Evolutionary conservation across 2,329 filamentous ascomycete genomes (phyloP), one percentile per base, ranked within the genome.

Genomic region (Anisogramma anomala): DNA sequence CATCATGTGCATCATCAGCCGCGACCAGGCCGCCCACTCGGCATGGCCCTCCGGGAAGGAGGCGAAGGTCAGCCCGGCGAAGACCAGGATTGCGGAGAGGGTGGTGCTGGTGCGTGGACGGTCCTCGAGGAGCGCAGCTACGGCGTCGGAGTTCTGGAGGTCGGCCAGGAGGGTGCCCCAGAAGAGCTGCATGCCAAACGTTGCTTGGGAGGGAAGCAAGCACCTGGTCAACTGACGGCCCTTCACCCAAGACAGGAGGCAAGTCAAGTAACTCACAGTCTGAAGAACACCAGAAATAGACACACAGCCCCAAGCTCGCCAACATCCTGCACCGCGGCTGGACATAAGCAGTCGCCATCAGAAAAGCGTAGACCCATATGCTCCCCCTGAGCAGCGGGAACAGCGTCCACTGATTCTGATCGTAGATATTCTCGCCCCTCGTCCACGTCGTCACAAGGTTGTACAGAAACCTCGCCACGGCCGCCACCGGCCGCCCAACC

Each of bases 91-190:
- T 28, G 62, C 61, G 13, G 72, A 67, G 9, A 78, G 53, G 27
- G 68, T 13, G 37, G 58, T 58, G 11, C 60, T 58, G 6, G 62
- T 43, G 17, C 65, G 65, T n/a, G 67, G 62, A 22, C 65, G 65
- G 22, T 62, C 61, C 34, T 61, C 50, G 8, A 69, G 61, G 48
- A 66, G 70, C 15, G 71, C 64, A 36, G 63, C 64, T 48, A 69
- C 66, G 1, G 64, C 58, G 31, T 63, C 63, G 49, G 67, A 59
- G 53, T 72, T 69, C 46, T 74, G 69, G 27, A 79, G 51, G 50
- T 80, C 76, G 23, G 73, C 70, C 22, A 81, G 63, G 52, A 79
- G 72, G 51, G 74, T 74, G 46, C 77, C 77, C 44, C 70, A 71
- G 56, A 77, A 73, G 53, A 78, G 72, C 55, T 76, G 76, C 58